These are phyloP conservation scores for Phyllosticta ampelicida DNA, from an alignment of 2,329 filamentous ascomycete species.

Conservation along the genomic window DNA sequence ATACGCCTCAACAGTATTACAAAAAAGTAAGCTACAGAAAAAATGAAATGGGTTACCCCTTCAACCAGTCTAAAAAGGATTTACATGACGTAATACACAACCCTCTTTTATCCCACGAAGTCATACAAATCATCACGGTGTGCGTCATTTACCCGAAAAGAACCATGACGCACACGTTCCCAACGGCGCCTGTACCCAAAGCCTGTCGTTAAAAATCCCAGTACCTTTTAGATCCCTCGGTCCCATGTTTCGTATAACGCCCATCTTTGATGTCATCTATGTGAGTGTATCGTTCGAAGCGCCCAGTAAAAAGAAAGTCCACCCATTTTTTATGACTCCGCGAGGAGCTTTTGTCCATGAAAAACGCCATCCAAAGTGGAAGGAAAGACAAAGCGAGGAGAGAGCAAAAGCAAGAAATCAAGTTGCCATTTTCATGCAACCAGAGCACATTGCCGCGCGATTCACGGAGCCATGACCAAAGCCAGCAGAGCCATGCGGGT, in stretches of 20 bases:
- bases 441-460: neutral
- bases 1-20: neutral
- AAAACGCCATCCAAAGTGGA: neutral
- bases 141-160: neutral
- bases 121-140: constrained; percentile 3
- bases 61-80: constrained; percentile 9
- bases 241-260: neutral
- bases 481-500: constrained; percentile 96
- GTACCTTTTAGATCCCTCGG: neutral
- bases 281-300: neutral
- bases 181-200: constrained; percentile 3
- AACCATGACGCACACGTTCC: neutral
- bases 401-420: constrained; percentile 8
- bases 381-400: neutral
- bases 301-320: neutral
- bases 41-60: constrained; percentile 26
- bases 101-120: constrained; percentile 3
- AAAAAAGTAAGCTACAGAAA: constrained; percentile 17
- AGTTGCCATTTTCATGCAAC: constrained; percentile 1
- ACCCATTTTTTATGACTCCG: constrained; percentile 1
- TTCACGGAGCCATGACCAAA: constrained; percentile 62
- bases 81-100: constrained; percentile 3
- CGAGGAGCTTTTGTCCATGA: neutral
- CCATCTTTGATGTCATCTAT: neutral
- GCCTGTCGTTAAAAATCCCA: constrained; percentile 1